phyloP scores from a whole-genome alignment of 305 asterid genomes.

The Petunia hybrid region DNA sequence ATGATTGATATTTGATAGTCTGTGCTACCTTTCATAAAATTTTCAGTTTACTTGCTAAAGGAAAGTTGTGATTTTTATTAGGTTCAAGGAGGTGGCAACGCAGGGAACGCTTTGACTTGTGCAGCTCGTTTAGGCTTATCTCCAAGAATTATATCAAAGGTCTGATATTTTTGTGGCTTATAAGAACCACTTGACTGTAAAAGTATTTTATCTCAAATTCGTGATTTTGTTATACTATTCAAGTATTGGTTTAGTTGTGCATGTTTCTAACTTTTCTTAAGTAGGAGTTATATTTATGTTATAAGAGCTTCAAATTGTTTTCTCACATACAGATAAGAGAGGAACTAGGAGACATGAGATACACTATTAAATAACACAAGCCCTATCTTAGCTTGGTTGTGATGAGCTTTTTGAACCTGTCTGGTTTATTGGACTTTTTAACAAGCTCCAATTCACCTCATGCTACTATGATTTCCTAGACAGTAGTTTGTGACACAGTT shows the following conservation, averaged over 20 bases:
- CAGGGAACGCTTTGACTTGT: slow-evolving; percentile 91
- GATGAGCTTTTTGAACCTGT: not conserved
- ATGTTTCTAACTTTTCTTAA: not conserved
- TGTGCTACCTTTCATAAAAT: not conserved
- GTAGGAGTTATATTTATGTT: not conserved
- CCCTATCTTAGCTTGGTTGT: not conserved
- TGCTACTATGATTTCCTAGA: not conserved
- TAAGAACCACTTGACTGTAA: not conserved
- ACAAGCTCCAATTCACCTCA: not conserved
- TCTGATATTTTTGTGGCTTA: slow-evolving; percentile 15
- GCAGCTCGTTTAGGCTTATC: slow-evolving; percentile 83
- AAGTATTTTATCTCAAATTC: not conserved
- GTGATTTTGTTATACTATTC: not conserved
- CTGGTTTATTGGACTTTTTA: not conserved
- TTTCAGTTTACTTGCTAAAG: not conserved
- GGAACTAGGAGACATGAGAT: not conserved
- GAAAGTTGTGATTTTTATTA: slow-evolving; percentile 31
- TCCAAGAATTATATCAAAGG: slow-evolving; percentile 88
- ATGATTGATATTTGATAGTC: not conserved
- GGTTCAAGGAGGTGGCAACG: slow-evolving; percentile 96
- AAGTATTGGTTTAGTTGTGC: not conserved
- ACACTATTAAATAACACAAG: not conserved
- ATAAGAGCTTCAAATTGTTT: not conserved
- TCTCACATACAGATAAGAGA: not conserved
- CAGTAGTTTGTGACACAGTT: not conserved